These are phyloP conservation scores for Aspergillus asperescens DNA, from an alignment of 495 filamentous ascomycete genomes.

Conservation along the genomic window DNA sequence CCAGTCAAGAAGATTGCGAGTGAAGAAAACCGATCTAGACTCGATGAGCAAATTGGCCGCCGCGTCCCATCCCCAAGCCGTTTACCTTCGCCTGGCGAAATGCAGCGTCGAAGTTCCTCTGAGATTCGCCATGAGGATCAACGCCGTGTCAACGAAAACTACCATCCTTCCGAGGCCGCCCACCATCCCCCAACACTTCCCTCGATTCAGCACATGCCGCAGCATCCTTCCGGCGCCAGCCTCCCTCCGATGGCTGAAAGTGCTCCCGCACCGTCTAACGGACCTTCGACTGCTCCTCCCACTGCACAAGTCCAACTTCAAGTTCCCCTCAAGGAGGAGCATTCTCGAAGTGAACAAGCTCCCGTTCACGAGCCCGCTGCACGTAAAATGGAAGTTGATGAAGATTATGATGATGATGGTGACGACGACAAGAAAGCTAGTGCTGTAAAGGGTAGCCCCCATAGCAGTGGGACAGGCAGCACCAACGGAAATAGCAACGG, in stretches of 20 bases:
- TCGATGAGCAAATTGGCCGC: constrained; percentile 77
- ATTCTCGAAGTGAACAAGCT: constrained; percentile 49
- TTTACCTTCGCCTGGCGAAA: constrained; percentile 59
- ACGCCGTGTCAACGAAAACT: constrained; percentile 65
- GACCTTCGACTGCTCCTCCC: constrained; percentile 50
- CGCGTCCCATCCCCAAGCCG: constrained; percentile 61
- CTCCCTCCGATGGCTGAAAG: constrained; percentile 53
- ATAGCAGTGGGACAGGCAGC: constrained; percentile 34
- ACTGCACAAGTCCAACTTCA: constrained; percentile 37
- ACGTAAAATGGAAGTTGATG: constrained; percentile 94
- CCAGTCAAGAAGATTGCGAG: constrained; percentile 76
- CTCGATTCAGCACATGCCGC: constrained; percentile 67
- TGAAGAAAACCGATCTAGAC: constrained; percentile 77
- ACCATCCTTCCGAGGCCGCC: constrained; percentile 85
- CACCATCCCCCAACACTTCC: constrained; percentile 75
- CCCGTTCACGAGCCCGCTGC: constrained; percentile 74
- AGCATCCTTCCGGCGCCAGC: constrained; percentile 43
- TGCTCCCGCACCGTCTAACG: constrained; percentile 54
- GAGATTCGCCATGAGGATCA: constrained; percentile 67
- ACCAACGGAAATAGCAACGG: constrained; percentile 28
- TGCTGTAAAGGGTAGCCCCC: constrained; percentile 39
- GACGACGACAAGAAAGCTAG: constrained; percentile 70
- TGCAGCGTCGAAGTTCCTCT: constrained; percentile 71
- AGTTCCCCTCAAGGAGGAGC: constrained; percentile 42
- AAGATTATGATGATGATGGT: constrained; percentile 86